These are phyloP conservation scores for Linaria vulgaris DNA, from an alignment of 257 asterid species.

Conservation along the genomic window DNA sequence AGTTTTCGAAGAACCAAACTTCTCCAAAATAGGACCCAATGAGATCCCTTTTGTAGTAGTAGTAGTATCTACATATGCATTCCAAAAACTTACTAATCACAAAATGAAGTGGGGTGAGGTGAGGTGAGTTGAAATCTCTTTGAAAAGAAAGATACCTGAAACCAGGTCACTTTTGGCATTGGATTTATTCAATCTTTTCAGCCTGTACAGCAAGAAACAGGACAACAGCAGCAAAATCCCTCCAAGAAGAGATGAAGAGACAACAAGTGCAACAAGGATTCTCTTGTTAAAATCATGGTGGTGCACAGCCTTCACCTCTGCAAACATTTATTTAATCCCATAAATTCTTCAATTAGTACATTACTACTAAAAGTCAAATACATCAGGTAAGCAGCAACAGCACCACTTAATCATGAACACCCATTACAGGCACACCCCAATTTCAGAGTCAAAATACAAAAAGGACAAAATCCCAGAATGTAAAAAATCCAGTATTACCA, in stretches of 20 bases:
- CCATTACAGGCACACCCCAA: not conserved
- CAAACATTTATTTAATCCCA: constrained; percentile 32
- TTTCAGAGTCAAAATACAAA: not conserved
- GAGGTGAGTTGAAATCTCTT: too few species aligned
- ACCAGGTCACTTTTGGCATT: constrained; percentile 27
- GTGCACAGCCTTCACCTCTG: constrained; percentile 46
- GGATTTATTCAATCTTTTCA: constrained; percentile 41
- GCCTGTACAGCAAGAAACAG: constrained; percentile 48
- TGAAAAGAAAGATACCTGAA: constrained; percentile 38
- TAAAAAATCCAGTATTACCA: constrained; percentile 37
- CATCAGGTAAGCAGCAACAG: not conserved
- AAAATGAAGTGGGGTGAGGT: too few species aligned
- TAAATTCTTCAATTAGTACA: constrained; percentile 8
- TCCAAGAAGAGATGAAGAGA: constrained; percentile 57
- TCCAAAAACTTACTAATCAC: not conserved
- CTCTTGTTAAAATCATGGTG: constrained; percentile 61
- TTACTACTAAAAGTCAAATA: not conserved
- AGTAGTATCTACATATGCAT: constrained; percentile 34
- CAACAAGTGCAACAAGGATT: constrained; percentile 58
- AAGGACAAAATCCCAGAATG: constrained; percentile 3
- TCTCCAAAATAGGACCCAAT: constrained; percentile 57
- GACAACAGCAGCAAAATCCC: constrained; percentile 44
- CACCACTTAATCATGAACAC: not conserved
- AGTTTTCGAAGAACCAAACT: constrained; percentile 44
- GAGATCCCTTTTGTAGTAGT: constrained; percentile 49